A percentile compares a stretch with the other conserved stretches of the same genome.
phyloP scores from a whole-genome alignment of 495 filamentous ascomycete genomes.

The Letharia columbiana region DNA sequence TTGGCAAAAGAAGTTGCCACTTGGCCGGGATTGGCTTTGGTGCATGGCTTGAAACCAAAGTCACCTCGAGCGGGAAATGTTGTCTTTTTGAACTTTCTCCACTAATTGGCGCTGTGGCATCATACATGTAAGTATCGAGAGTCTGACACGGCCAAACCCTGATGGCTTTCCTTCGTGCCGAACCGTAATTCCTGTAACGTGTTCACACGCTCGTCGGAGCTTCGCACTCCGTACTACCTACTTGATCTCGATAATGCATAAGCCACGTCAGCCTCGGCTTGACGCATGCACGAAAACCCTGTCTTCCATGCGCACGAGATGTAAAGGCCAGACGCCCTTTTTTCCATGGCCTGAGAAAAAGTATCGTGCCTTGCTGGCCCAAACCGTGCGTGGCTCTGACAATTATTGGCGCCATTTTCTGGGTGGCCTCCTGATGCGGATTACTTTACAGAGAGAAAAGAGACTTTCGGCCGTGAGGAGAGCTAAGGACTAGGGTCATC shows the following conservation, averaged over 20 bases:
- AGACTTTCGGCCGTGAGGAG: conserved; percentile 1
- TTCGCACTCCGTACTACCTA: conserved; percentile 7
- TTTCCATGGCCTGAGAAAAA: neutral
- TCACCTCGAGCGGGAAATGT: conserved; percentile 10
- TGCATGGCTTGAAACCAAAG: neutral
- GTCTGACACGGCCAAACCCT: conserved; percentile 11
- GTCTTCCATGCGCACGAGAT: neutral
- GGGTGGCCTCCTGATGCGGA: conserved; percentile 2
- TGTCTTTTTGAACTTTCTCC: conserved; percentile 6
- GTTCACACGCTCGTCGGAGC: conserved; percentile 6
- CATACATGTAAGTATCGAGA: conserved; percentile 11
- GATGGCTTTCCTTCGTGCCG: conserved; percentile 20
- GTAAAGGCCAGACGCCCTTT: neutral
- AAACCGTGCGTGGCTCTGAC: neutral
- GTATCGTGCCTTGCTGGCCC: neutral
- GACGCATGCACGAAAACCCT: neutral
- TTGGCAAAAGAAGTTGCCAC: neutral
- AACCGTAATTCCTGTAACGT: conserved; percentile 18
- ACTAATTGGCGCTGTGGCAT: conserved; percentile 2
- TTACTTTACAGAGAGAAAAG: neutral
- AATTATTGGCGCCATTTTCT: neutral
- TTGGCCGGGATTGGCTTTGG: neutral
- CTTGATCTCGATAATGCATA: conserved; percentile 8
- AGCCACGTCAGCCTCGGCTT: conserved; percentile 8
- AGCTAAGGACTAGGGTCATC: conserved; percentile 5